A percentile compares a stretch with the other conserved stretches of the same genome.
Conservation (phyloP, 768 basidiomycete genomes). For the Mycena pura region DNA sequence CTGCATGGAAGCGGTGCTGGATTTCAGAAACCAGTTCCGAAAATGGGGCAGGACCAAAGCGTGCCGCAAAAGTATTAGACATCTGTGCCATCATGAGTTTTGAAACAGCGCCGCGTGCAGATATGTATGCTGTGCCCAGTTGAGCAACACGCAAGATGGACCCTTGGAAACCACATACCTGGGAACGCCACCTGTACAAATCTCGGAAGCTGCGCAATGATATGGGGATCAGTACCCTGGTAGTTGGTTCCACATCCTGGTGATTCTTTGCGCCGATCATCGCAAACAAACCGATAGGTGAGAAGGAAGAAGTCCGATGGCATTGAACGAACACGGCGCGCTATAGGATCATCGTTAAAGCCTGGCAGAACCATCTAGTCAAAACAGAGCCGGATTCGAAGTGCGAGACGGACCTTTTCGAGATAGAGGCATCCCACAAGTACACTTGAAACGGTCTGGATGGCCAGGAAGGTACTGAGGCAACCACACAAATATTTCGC, state of each 20-base stretch:
- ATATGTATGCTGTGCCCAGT: background rate
- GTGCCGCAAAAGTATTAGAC: conserved; percentile 8
- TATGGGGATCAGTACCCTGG: conserved; percentile 22
- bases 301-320: conserved; percentile 21
- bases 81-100: conserved; percentile 9
- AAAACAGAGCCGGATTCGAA: background rate
- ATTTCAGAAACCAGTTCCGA: conserved; percentile 4
- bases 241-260: conserved; percentile 11
- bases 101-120: background rate
- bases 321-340: conserved; percentile 17
- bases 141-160: background rate
- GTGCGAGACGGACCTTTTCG: conserved; percentile 9
- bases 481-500: conserved; percentile 2
- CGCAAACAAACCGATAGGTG: conserved; percentile 21
- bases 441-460: conserved; percentile 16
- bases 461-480: conserved; percentile 3
- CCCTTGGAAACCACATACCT: background rate
- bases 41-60: conserved; percentile 11
- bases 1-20: background rate
- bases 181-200: conserved; percentile 16
- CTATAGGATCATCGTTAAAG: conserved; percentile 22
- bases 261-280: background rate
- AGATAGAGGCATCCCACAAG: conserved; percentile 1
- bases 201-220: conserved; percentile 20
- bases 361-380: background rate